Percentiles rank a stretch among this genome's conserved stretches.
Conservation (phyloP, 2,329 filamentous ascomycete species). For the Colletotrichum navitas region DNA sequence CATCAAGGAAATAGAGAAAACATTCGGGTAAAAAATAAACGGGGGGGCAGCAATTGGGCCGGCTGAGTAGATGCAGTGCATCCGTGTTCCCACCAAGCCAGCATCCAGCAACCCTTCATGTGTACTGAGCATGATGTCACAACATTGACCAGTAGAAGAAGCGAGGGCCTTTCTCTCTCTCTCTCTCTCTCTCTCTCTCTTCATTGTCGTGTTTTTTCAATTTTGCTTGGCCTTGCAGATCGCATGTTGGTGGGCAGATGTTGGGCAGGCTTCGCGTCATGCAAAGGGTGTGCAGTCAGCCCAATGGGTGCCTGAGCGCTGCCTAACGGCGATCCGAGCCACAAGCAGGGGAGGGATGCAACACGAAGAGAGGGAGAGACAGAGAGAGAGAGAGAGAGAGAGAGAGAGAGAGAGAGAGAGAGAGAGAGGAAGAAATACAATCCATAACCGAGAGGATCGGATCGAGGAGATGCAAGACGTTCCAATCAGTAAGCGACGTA, state of each 20-base stretch:
- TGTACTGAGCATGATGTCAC: constrained; percentile 29
- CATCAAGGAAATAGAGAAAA: background rate
- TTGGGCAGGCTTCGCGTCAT: constrained; percentile 36
- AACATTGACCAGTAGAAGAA: constrained; percentile 6
- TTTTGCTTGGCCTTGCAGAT: constrained; percentile 22
- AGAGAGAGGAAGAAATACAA: background rate
- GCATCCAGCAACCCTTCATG: constrained; percentile 5
- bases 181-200: background rate
- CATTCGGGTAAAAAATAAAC: background rate
- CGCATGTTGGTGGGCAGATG: constrained; percentile 22
- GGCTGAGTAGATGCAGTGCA: background rate
- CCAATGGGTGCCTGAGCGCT: constrained; percentile 37
- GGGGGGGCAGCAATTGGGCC: background rate
- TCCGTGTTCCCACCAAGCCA: constrained; percentile 22
- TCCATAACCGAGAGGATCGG: background rate
- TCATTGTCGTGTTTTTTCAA: background rate
- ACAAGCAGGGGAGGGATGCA: constrained; percentile 14
- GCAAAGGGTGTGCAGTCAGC: constrained; percentile 18
- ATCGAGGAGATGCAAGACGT: constrained; percentile 14
- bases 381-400: no score
- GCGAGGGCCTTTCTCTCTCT: background rate
- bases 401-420: no score
- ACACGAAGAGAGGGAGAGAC: constrained; percentile 11
- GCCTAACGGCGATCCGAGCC: constrained; percentile 25
- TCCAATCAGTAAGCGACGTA: constrained; percentile 27